These are phyloP conservation scores for Globisporangium yorkense DNA, from an alignment of 352 stramenopile genomes.

Conservation along the genomic window DNA sequence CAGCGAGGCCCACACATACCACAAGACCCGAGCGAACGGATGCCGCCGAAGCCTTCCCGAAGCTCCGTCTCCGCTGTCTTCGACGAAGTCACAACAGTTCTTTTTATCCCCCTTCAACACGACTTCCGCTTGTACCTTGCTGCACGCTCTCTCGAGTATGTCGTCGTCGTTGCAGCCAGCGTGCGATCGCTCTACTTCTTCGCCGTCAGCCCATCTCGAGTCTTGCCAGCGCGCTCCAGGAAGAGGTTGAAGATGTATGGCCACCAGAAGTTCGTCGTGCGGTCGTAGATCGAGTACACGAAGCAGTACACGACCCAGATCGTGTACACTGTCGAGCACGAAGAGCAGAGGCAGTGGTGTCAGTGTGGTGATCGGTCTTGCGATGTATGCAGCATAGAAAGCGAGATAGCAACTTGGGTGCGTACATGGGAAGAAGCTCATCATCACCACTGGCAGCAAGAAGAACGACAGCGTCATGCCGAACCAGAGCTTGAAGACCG, in stretches of 20 bases:
- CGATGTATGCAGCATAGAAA: not conserved
- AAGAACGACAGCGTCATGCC: constrained; percentile 57
- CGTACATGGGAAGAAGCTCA: constrained; percentile 76
- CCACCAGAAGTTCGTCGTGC: constrained; percentile 83
- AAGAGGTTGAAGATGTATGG: constrained; percentile 82
- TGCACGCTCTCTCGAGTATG: too few relatives aligned
- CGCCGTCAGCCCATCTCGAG: constrained; percentile 40
- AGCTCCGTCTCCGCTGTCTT: too few relatives aligned
- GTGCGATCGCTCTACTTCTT: constrained; percentile 9
- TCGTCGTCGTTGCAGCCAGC: too few relatives aligned
- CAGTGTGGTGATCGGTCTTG: too few relatives aligned
- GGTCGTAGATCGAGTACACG: constrained; percentile 78
- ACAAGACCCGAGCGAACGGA: too few relatives aligned
- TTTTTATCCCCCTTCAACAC: too few relatives aligned
- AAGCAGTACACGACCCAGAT: constrained; percentile 81
- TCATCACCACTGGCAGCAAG: constrained; percentile 66
- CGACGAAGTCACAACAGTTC: too few relatives aligned
- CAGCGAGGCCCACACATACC: not conserved
- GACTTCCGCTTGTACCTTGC: too few relatives aligned
- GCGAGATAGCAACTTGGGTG: not conserved
- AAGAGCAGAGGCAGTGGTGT: not conserved
- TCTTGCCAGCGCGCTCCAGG: constrained; percentile 53
- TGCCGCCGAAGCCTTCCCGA: too few relatives aligned
- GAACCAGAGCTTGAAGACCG: constrained; percentile 74
- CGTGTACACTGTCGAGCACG: constrained; percentile 54